phyloP scores from a whole-genome alignment of 1,284 basidiomycete genomes.

The Cerrena zonata region DNA sequence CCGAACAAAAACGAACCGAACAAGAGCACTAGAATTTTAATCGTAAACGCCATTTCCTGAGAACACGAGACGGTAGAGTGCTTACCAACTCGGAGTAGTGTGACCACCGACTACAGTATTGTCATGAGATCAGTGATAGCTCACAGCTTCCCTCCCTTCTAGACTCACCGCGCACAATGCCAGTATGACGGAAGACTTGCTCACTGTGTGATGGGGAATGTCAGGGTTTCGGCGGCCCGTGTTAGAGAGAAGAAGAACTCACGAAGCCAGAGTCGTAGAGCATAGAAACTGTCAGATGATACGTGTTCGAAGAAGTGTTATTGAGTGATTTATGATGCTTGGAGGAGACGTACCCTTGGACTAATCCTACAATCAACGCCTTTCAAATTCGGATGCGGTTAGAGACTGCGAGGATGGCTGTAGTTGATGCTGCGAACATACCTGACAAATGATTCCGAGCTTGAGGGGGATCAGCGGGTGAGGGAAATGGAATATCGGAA shows the following conservation, averaged over 20 bases:
- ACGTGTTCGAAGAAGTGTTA: neutral
- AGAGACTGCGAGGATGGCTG: neutral
- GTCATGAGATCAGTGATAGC: neutral
- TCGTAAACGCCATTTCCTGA: neutral
- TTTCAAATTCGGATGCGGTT: neutral
- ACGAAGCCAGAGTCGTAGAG: neutral
- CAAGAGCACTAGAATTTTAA: neutral
- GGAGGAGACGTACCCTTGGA: neutral
- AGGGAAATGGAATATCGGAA: neutral
- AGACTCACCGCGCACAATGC: neutral
- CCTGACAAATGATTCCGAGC: neutral
- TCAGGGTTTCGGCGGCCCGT: neutral
- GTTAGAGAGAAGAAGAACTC: neutral
- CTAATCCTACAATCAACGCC: neutral
- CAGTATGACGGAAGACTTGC: neutral
- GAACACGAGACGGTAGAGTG: neutral
- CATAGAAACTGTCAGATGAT: neutral
- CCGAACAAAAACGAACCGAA: neutral
- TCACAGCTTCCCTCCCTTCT: neutral
- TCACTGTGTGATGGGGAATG: neutral
- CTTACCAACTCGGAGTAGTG: neutral
- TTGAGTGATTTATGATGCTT: neutral
- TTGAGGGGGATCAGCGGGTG: neutral
- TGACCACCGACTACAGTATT: neutral
- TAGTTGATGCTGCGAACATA: neutral